Evolutionary conservation across 306 rosid genomes (phyloP), one percentile per base, ranked within the genome.

Genomic region (Fragaria ananassa): DNA sequence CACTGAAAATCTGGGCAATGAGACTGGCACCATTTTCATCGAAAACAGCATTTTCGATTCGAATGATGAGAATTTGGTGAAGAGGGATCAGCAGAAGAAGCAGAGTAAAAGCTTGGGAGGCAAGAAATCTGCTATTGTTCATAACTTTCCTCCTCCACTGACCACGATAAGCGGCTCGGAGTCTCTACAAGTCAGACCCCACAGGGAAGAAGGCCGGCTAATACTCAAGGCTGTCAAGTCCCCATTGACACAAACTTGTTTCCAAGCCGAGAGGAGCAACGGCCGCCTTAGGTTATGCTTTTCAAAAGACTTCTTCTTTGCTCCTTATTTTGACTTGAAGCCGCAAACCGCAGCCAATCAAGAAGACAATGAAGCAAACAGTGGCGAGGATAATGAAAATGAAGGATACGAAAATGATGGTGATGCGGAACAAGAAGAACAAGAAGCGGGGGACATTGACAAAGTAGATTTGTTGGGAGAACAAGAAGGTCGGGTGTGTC

Each of bases 101-200:
- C 25, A 37, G 47, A 65, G 27, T 65, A 65, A 19, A 65, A 65
- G 70, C 70, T 78, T 68, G n/a, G 80, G 66, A 13, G 76, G 79
- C 25, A 87, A 71, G 85, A 91, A 86, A 78, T 78, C n/a, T 46
- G 82, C 50, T 34, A 47, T 1, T 75, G 60, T 69, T 15, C 58
- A 21, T 25, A 85, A 79, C 39, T 90, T 92, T 76, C 99, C 99
- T 8, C 99, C 99, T 14, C 99, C 99, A 67, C 83, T 95, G 87
- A 92, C 99, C 54, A 95, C 99, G n/a, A 87, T 95, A 49, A 89
- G 93, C 11, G 97, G 95, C 21, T 69, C 74, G 3, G 87, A 88
- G 42, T 84, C 89, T 78, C 85, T 92, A 3, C 84, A 77, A 3
- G 77, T 95, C 17, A 83, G 79, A 78, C 90, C 97, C 68, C 96